Base-by-base conservation (phyloP, 345 rosid genomes). In the Populus tremula region DNA sequence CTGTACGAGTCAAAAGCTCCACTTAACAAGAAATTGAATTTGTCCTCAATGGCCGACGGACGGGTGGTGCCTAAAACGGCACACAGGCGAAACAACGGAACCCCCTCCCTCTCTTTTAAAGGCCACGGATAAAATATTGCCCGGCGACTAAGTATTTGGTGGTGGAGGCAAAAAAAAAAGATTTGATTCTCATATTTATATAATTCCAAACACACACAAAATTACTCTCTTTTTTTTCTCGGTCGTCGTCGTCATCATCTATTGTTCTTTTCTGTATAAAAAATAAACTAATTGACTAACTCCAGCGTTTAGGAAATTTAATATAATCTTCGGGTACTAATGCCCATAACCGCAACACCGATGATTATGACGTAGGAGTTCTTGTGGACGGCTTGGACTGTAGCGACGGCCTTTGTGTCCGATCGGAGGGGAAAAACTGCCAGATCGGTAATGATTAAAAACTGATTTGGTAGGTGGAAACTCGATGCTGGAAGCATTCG, bases 401-500 rank as follows among this genome's bases (percentile, higher is more conserved):
- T 70, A 67, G 59, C 82, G 83, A 61, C 82, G 83, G 21, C 77
- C 64, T 43, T 67, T 61, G 39, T 41, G 75, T 17, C 87, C 85
- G 76, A 65, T 16, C 62, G 83, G 76, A 75, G 86, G 79, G 4
- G 89, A 81, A 27, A 69, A 67, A 6, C 69, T 49, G 31, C 75
- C 61, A 78, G 68, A 68, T n/a, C 33, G 8, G 47, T 67, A 84
- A 78, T 45, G 27, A 73, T 50, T 8, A 7, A 31, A 49, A 35
- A 73, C 74, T 14, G 82, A 81, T 54, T 67, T 80, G 38, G 80
- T 61, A 3, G 74, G 70, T 0, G 86, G 79, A 73, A 67, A 50
- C 67, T 87, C 86, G 18, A 82, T 71, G 56, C 93, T 92, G 13
- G 91, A 76, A 4, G 76, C 25, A 18, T 45, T 35, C 10, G 89